Base-by-base conservation (phyloP, 2,329 filamentous ascomycete species). In the Aureobasidium sp. region DNA sequence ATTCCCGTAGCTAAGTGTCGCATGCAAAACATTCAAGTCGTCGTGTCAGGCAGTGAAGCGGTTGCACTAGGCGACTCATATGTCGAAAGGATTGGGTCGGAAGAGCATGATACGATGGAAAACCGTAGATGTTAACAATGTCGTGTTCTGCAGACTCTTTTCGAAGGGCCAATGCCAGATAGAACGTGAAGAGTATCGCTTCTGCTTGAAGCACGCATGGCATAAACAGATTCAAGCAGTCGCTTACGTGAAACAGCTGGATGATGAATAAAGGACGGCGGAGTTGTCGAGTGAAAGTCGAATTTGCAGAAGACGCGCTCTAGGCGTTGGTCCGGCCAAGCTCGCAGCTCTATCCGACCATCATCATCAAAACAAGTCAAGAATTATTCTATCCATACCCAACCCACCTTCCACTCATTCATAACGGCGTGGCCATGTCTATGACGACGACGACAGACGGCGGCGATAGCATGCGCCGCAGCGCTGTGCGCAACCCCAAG, bases 401-500 rank as follows among this genome's bases (percentile, higher is more conserved):
- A 21, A 41, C 5, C 44, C 11, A 27, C 42, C 54, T 37, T 48
- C 13, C 54, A 47, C 30, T 39, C 32, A 36, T 47, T 47, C 44
- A 59, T 25, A 59, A 42, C 41, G 21, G 32, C 21, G n/a, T 16
- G 25, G 14, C 45, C 45, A 49, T 59, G 57, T 59, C 57, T 8
- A 59, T 59, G 45, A 42, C 57, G 9, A 50, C 45, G 21, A 59
- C 57, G 45, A 53, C 44, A 53, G 53, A 58, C 11, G 44, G 45
- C 27, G 36, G 37, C 36, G 69, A 70, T 64, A 67, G 69, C 53
- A 65, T 65, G 50, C 64, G 69, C 21, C 65, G 66, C 50, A 72
- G 71, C 65, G 72, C 74, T 14, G 69, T 73, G 67, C 74, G 76
- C 64, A 79, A 79, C 64, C 76, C 77, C 41, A 73, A 75, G 63